Evolutionary conservation across 2,329 filamentous ascomycete genomes (phyloP), one percentile per base, ranked within the genome.

Genomic region (Daldinia eschscholtzii): DNA sequence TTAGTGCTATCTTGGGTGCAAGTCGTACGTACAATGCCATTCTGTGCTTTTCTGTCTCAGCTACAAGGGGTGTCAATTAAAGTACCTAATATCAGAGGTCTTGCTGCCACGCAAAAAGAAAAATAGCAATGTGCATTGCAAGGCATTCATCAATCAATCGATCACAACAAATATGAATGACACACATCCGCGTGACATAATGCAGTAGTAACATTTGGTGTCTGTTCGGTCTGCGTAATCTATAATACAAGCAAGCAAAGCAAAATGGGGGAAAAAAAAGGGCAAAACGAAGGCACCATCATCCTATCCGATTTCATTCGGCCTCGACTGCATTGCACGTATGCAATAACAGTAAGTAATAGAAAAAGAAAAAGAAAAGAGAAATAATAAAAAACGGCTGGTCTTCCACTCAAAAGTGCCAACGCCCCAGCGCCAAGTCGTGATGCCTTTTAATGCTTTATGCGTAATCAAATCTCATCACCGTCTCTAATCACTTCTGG

Each of bases 371-470:
- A 42, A 42, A 7, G 41, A 52, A 33, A 10, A 30, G 3, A 30
- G 9, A 30, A 30, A 30, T 2, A 18, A 50, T 10, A 46, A 46
- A n/a, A 46, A 26, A 52, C 6, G 26, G 46, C 41, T 39, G 26
- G 46, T 52, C 46, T 18, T 52, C 26, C 46, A 30, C 46, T 52
- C 26, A 55, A 37, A 37, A 50, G 37, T 39, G 2, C 44, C 41
- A 59, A 59, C 57, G 57, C 57, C 53, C 60, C 48, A 70, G 70
- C 70, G 63, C 70, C 70, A 46, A 46, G 37, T 63, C 68, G 48
- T 67, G 42, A 70, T 70, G 62, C 60, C 42, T 61, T 59, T 70
- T 64, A 18, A 35, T 59, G 57, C 57, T 64, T 64, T 57, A 52
- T 61, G 41, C 46, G 52, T 64, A 58, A 52, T 67, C 53, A 59